Base-by-base conservation (phyloP, 2,329 filamentous ascomycete genomes). In the Colletotrichum trifolii region DNA sequence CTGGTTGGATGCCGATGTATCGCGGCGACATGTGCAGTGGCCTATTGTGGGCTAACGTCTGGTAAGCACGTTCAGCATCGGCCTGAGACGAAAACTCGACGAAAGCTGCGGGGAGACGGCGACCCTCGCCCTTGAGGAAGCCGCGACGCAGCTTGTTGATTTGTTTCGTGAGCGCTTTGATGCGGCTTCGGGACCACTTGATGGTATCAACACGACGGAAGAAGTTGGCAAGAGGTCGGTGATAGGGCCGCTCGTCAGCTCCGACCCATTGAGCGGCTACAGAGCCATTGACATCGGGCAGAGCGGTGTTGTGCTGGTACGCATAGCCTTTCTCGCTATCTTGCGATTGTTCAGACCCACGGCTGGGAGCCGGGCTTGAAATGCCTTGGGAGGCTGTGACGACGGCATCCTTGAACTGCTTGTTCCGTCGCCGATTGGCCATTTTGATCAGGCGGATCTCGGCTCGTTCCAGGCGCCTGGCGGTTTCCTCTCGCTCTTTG, bases 141-240 rank as follows among this genome's bases (percentile, higher is more conserved):
- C 86, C 70, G 77, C 87, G 78, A 68, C 90, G 87, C 56, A 97
- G 87, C 76, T 96, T 91, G 66, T 71, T 76, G 36, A 82, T 81
- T 13, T 78, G 74, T 0, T 73, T 66, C 50, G 80, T 81, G 12
- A 82, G 71, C 2, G 79, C 73, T 34, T 76, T 75, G 2, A 82
- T 71, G 4, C 78, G 73, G 1, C 84, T 82, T 54, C 96, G 91
- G 67, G 89, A 91, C 91, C 92, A 97, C 68, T 95, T 89, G 76
- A 99, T 97, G 0, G 94, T 96, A 78, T 99, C 96, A 15, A 97
- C 94, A 76, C 97, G 96, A 74, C 93, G 90, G 70, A 94, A 92
- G 69, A 94, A 86, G 50, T 92, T 83, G 13, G 86, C 87, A 25
- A 96, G 76, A 6, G 85, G 80, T 0, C 83, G 74, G 74, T 97